These are phyloP conservation scores for Calonectria honghensis DNA, from an alignment of 2,329 filamentous ascomycete species.

Conservation along the genomic window DNA sequence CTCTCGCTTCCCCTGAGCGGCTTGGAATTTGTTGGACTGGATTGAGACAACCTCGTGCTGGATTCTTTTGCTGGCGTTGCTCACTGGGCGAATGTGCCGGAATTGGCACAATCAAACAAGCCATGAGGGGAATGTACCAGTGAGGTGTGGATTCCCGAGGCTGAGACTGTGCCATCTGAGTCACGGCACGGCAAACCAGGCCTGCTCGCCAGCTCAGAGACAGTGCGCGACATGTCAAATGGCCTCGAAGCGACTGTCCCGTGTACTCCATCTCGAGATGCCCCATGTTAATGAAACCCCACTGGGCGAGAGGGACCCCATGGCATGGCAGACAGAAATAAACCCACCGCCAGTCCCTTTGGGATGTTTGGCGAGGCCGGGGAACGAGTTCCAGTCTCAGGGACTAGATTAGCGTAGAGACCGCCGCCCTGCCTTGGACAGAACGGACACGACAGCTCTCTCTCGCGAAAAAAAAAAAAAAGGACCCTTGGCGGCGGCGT, in stretches of 20 bases:
- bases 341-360: slow-evolving; percentile 35
- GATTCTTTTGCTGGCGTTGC: slow-evolving; percentile 41
- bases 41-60: slow-evolving; percentile 41
- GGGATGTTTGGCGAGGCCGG: slow-evolving; percentile 16
- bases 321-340: slow-evolving; percentile 31
- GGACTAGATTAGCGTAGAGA: slow-evolving; percentile 39
- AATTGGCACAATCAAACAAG: slow-evolving; percentile 45
- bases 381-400: slow-evolving; percentile 37
- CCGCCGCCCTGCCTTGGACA: not conserved
- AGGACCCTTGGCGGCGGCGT: slow-evolving; percentile 5
- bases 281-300: slow-evolving; percentile 37
- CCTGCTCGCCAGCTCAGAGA: not conserved
- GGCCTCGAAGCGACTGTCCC: not conserved
- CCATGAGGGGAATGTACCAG: slow-evolving; percentile 32
- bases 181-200: slow-evolving; percentile 29
- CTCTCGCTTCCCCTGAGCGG: slow-evolving; percentile 36
- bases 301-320: slow-evolving; percentile 18
- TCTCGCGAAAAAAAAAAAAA: not conserved
- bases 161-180: slow-evolving; percentile 50
- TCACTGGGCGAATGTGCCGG: slow-evolving; percentile 32
- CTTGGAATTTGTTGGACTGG: slow-evolving; percentile 48
- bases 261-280: slow-evolving; percentile 10
- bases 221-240: slow-evolving; percentile 15
- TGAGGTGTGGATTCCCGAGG: slow-evolving; percentile 36
- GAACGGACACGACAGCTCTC: not conserved